phyloP scores from a whole-genome alignment of 1,139 yeast genomes.

The Suhomyces chickasaworum region DNA sequence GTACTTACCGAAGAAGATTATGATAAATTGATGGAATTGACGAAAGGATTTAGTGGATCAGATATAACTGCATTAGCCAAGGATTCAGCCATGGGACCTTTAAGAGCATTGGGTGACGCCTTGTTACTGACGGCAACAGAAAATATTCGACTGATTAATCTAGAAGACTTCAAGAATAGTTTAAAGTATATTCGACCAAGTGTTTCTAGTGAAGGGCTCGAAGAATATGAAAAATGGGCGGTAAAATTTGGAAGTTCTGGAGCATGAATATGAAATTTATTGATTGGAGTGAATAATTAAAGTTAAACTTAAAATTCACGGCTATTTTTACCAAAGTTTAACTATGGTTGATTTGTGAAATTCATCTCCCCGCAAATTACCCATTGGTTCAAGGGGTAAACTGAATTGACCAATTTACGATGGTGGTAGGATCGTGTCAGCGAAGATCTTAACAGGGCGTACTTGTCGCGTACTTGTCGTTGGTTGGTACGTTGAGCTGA shows the following conservation, averaged over 20 bases:
- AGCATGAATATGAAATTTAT: slow-evolving; percentile 42
- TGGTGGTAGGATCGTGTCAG: slow-evolving; percentile 2
- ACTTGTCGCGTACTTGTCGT: not conserved
- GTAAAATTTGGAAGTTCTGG: slow-evolving; percentile 88
- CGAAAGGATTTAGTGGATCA: slow-evolving; percentile 88
- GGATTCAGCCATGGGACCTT: slow-evolving; percentile 98
- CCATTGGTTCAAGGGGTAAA: not conserved
- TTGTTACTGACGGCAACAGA: slow-evolving; percentile 83
- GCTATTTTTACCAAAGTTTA: not conserved
- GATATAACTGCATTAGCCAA: slow-evolving; percentile 95
- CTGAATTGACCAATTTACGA: not conserved
- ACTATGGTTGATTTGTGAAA: not conserved
- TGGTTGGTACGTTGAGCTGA: not conserved
- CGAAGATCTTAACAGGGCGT: slow-evolving; percentile 4
- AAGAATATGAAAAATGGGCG: slow-evolving; percentile 87
- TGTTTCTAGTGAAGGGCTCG: slow-evolving; percentile 81
- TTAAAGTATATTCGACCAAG: slow-evolving; percentile 87
- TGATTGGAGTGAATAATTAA: not conserved
- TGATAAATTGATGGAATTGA: slow-evolving; percentile 57
- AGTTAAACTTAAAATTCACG: slow-evolving; percentile 1
- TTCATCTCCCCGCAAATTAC: slow-evolving; percentile 1
- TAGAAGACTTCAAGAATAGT: slow-evolving; percentile 77
- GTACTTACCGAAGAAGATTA: slow-evolving; percentile 66
- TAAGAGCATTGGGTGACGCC: slow-evolving; percentile 87
- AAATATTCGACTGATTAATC: slow-evolving; percentile 75